phyloP scores from a whole-genome alignment of 2,329 filamentous ascomycete species.

The Cytospora mali region DNA sequence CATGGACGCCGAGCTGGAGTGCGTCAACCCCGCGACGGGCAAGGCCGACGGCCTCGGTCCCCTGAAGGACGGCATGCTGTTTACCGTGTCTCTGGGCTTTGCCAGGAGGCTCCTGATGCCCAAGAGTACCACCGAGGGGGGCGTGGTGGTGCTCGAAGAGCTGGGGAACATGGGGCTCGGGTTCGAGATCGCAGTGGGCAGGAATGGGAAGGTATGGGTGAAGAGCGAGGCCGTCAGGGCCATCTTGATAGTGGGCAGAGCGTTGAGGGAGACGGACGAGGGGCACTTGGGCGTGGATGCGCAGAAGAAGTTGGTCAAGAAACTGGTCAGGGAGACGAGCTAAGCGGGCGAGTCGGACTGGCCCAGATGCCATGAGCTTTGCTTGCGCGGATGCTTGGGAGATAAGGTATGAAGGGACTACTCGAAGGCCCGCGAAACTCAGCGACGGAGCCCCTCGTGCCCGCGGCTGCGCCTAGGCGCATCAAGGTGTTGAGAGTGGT shows the following conservation, averaged over 20 bases:
- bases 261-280: constrained; percentile 77
- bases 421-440: not conserved
- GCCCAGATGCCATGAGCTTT: not conserved
- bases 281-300: constrained; percentile 62
- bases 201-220: constrained; percentile 93
- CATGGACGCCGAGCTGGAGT: constrained; percentile 84
- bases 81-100: constrained; percentile 76
- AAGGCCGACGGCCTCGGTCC: constrained; percentile 88
- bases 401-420: not conserved
- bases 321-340: constrained; percentile 61
- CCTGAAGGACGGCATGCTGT: constrained; percentile 83
- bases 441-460: not conserved
- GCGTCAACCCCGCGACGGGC: constrained; percentile 81
- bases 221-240: constrained; percentile 74
- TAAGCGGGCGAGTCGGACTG: constrained; percentile 31
- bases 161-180: constrained; percentile 74
- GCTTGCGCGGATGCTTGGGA: not conserved
- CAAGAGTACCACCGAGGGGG: constrained; percentile 62
- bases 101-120: constrained; percentile 76
- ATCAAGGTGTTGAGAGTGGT: not conserved
- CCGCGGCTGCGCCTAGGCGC: not conserved
- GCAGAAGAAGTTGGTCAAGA: constrained; percentile 72
- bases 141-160: constrained; percentile 75
- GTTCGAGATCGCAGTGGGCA: constrained; percentile 91
- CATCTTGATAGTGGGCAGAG: constrained; percentile 76